Percentiles rank a stretch among this genome's conserved stretches.
Evolutionary conservation across 2,329 filamentous ascomycete species (phyloP).

Genomic region (Ophiostoma perfectum): DNA sequence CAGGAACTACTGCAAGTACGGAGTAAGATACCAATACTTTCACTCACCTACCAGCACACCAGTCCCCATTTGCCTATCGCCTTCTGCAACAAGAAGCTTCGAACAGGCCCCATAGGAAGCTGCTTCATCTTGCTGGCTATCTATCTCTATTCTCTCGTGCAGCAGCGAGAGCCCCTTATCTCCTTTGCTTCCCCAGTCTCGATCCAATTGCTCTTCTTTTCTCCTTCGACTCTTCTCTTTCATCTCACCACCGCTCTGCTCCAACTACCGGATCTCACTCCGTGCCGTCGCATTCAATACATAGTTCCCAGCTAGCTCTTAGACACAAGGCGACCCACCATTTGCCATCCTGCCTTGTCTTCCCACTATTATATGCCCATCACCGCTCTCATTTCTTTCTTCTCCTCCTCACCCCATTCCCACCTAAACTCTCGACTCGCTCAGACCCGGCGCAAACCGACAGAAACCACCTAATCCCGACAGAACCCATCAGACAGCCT

Average conservation of each 20-base stretch:
- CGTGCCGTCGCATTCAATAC: too few species aligned
- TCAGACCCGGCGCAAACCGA: constrained; percentile 33
- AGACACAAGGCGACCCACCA: constrained; percentile 1
- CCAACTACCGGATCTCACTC: not conserved
- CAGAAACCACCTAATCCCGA: constrained; percentile 24
- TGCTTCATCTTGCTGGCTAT: not conserved
- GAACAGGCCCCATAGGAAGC: not conserved
- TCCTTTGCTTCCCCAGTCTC: not conserved
- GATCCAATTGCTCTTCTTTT: not conserved
- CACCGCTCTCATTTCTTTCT: not conserved
- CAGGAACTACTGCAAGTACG: not conserved
- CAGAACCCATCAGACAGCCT: constrained; percentile 14
- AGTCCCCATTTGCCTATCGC: not conserved
- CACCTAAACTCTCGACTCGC: constrained; percentile 10
- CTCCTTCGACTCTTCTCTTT: not conserved
- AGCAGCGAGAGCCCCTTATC: not conserved
- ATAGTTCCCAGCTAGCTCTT: not conserved
- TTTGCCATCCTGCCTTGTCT: not conserved
- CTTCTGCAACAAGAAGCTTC: not conserved
- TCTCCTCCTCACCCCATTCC: constrained; percentile 17
- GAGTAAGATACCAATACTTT: not conserved
- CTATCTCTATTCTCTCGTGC: not conserved
- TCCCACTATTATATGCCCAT: not conserved
- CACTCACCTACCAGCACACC: not conserved
- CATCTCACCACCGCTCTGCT: not conserved